A percentile compares a stretch with the other conserved stretches of the same genome.
Conservation (phyloP, 169 alveolate species). For the Plasmodium knowlesi region DNA sequence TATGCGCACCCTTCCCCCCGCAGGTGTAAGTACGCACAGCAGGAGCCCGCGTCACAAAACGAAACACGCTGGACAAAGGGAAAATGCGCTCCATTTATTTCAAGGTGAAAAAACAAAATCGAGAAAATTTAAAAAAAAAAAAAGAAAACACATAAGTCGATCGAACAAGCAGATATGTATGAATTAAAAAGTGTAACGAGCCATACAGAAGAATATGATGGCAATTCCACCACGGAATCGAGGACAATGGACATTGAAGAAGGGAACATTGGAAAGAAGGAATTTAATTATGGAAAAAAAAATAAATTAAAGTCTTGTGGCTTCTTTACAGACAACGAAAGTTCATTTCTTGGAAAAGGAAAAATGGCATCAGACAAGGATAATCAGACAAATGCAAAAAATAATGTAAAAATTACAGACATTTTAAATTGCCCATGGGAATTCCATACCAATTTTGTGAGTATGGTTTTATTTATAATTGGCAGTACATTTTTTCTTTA, state of each 20-base stretch:
- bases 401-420: conserved; percentile 1
- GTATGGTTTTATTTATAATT: conserved; percentile 43
- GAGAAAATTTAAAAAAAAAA: neutral
- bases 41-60: neutral
- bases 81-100: conserved; percentile 6
- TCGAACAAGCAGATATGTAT: conserved; percentile 2
- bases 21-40: neutral
- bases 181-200: conserved; percentile 16
- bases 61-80: neutral
- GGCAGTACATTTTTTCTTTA: conserved; percentile 49
- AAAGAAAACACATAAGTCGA: neutral
- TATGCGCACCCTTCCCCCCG: neutral
- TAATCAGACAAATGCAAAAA: neutral
- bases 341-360: neutral
- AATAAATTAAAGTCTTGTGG: neutral
- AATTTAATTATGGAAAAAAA: conserved; percentile 6
- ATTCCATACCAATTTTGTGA: conserved; percentile 37
- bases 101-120: neutral
- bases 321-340: neutral
- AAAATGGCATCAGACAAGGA: neutral
- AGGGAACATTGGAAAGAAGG: neutral
- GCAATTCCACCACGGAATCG: conserved; percentile 18
- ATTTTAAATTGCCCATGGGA: conserved; percentile 32
- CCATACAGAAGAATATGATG: conserved; percentile 12
- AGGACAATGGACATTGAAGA: conserved; percentile 11